A percentile compares a stretch with the other conserved stretches of the same genome.
Conservation (phyloP, 352 stramenopile genomes). For the Nothophytophthora sp. region DNA sequence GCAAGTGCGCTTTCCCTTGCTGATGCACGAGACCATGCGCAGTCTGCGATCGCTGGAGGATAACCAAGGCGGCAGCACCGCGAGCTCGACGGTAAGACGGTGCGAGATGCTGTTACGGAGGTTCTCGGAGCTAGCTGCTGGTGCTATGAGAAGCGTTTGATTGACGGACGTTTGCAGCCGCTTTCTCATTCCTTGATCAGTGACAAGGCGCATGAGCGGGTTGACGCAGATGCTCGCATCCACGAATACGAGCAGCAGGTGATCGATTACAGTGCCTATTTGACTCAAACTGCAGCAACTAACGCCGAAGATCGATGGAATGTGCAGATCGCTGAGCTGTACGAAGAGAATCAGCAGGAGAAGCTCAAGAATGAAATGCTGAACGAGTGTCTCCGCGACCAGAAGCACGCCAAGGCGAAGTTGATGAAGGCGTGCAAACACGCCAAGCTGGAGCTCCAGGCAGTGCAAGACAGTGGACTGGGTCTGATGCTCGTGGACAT, state of each 20-base stretch:
- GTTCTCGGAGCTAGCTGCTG: background rate
- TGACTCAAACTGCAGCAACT: background rate
- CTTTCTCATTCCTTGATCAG: constrained; percentile 44
- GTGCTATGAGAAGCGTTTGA: background rate
- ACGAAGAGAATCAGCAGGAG: constrained; percentile 69
- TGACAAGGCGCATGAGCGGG: constrained; percentile 23
- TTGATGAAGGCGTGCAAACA: constrained; percentile 76
- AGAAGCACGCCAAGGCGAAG: constrained; percentile 72
- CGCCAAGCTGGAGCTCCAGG: constrained; percentile 61
- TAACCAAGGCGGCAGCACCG: constrained; percentile 24
- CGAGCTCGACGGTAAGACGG: constrained; percentile 14
- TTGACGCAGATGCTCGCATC: constrained; percentile 44
- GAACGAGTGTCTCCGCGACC: constrained; percentile 58
- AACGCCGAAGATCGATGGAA: background rate
- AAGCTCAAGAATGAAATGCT: constrained; percentile 76
- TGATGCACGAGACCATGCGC: constrained; percentile 70
- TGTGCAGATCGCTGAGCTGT: constrained; percentile 56
- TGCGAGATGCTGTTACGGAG: constrained; percentile 1
- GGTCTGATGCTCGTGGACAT: constrained; percentile 72
- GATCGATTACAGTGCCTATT: no score
- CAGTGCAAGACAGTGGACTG: constrained; percentile 58
- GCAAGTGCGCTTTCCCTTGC: constrained; percentile 45
- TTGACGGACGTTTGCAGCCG: constrained; percentile 16
- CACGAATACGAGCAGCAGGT: constrained; percentile 80
- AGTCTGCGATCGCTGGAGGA: constrained; percentile 46